Percentiles rank a stretch among this genome's conserved stretches.
These are phyloP conservation scores for Termitomyces sp. DNA, from an alignment of 768 basidiomycete species.

Conservation along the genomic window DNA sequence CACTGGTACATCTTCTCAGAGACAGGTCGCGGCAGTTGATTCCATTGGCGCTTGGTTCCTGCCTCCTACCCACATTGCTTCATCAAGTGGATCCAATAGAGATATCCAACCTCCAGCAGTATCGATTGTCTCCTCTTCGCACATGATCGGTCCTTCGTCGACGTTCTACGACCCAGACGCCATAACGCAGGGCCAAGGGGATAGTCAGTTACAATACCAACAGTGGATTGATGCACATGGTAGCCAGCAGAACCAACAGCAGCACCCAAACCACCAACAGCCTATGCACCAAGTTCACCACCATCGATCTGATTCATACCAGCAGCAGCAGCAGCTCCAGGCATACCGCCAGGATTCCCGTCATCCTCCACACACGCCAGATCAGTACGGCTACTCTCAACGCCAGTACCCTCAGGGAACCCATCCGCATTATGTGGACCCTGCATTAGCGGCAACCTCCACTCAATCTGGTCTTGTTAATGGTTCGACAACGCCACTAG, in stretches of 20 bases:
- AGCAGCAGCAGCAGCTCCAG: slow-evolving; percentile 16
- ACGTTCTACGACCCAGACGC: slow-evolving; percentile 49
- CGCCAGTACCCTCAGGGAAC: slow-evolving; percentile 19
- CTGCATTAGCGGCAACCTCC: slow-evolving; percentile 15
- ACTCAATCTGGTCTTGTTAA: slow-evolving; percentile 14
- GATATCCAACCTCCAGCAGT: slow-evolving; percentile 6
- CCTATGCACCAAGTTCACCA: slow-evolving; percentile 20
- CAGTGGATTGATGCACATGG: slow-evolving; percentile 31
- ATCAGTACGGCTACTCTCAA: slow-evolving; percentile 22
- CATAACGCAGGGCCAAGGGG: slow-evolving; percentile 19
- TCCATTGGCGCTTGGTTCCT: slow-evolving; percentile 8
- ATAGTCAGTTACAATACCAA: slow-evolving; percentile 32
- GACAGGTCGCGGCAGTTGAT: slow-evolving; percentile 4
- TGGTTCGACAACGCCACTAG: slow-evolving; percentile 1
- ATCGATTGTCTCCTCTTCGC: slow-evolving; percentile 20
- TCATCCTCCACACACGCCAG: slow-evolving; percentile 15
- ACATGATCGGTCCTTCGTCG: slow-evolving; percentile 50
- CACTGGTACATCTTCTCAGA: slow-evolving; percentile 2
- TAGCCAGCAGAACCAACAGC: slow-evolving; percentile 5
- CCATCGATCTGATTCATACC: slow-evolving; percentile 8
- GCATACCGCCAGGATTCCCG: slow-evolving; percentile 14
- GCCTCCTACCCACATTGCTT: slow-evolving; percentile 9
- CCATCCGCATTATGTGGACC: slow-evolving; percentile 16
- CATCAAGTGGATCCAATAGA: slow-evolving; percentile 13
- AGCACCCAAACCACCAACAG: slow-evolving; percentile 21